Percentiles rank a stretch among this genome's conserved stretches.
phyloP scores from a whole-genome alignment of 192 early-diverging fungal species.

The Backusella mclennaniae region DNA sequence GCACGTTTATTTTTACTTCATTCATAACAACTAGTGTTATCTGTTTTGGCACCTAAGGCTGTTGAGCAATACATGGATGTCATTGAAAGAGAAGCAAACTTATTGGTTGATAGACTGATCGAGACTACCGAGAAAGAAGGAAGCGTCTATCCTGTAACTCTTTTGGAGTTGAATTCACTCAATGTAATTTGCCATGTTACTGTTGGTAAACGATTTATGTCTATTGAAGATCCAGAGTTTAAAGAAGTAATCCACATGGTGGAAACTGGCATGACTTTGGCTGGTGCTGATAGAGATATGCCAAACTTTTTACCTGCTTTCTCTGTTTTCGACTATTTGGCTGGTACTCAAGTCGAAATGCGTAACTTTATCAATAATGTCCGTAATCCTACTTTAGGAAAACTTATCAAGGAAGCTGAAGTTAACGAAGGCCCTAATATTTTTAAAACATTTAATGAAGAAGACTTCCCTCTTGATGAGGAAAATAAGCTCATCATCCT shows the following conservation, averaged over 20 bases:
- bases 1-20: too few relatives aligned
- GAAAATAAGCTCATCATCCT: background rate
- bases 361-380: background rate
- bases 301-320: constrained; percentile 1
- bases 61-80: background rate
- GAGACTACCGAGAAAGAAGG: background rate
- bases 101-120: constrained; percentile 1
- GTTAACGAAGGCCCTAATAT: background rate
- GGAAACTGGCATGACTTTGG: background rate
- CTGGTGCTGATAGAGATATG: constrained; percentile 11
- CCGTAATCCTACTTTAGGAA: background rate
- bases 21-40: background rate
- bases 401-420: background rate
- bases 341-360: background rate
- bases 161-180: constrained; percentile 4
- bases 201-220: background rate
- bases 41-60: background rate
- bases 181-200: background rate
- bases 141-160: background rate
- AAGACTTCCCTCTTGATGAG: background rate
- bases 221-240: constrained; percentile 1
- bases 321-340: background rate
- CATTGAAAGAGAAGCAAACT: background rate
- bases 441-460: background rate
- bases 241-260: background rate